Base-by-base conservation (phyloP, 140 eudicot species). In the Flaveria floridana region DNA sequence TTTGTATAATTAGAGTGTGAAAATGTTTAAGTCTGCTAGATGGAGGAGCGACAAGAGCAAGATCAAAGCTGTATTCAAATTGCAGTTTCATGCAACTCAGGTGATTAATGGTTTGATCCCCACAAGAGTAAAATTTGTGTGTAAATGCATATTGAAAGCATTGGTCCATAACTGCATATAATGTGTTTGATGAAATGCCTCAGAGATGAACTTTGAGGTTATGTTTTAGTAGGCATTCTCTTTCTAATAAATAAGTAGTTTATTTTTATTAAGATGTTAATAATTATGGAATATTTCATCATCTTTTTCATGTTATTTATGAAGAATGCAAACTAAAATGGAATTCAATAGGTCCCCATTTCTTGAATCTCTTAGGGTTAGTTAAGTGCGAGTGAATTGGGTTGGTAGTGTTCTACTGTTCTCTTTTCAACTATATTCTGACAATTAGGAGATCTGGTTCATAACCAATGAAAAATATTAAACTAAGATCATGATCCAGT, bases 31-130 rank as follows among this genome's bases (percentile, higher is more conserved):
- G 86, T 74, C 96, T 73, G 95, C 86, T 68, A 77, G 87, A 85
- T 91, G 99, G 99, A 88, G 97, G 87, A 89, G 83, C 76, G 99
- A 95, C 61, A 89, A 85, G 87, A 90, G 73, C 93, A 95, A 87
- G 92, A 73, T 91, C 88, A 95, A 87, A 84, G 86, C 82, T 83
- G 89, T 77, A 6, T 91, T 91, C 79, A 95, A 82, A 73, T 47
- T 95, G 75, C 97, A 86, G 85, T 95, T 95, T 82, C 91, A 86
- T 82, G 97, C 96, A 56, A 86, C 97, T 73, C 91, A 87, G 99
- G 98, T 93, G 71, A 21, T 30, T 61, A 55, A 15, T 10, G 13
- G 0, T 25, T 76, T 28, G 41, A 23, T 42, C 47, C 26, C 10
- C 26, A 34, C 41, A 34, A 34, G 41, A 34, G 41, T 34, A 34